Conservation (phyloP, 2,329 filamentous ascomycete genomes). For the Cladophialophora chaetospira region DNA sequence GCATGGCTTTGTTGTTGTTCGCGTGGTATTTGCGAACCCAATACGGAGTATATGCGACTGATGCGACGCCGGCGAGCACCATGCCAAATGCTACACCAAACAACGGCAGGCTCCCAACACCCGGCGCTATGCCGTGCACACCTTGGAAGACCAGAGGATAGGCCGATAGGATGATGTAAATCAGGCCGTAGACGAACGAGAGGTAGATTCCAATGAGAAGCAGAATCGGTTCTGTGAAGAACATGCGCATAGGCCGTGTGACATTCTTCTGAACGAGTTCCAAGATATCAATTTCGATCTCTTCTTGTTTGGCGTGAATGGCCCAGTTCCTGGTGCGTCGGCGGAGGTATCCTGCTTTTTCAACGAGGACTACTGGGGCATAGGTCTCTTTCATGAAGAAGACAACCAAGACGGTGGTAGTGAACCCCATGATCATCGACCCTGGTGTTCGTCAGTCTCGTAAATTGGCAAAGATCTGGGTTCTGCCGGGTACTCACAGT, state of each 20-base stretch:
- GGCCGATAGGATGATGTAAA: slow-evolving; percentile 51
- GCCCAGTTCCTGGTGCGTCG: slow-evolving; percentile 50
- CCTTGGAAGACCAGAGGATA: slow-evolving; percentile 53
- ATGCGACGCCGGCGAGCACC: slow-evolving; percentile 43
- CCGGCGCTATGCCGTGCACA: slow-evolving; percentile 49
- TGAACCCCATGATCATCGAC: slow-evolving; percentile 63
- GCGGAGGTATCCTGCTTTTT: slow-evolving; percentile 50
- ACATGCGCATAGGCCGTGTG: slow-evolving; percentile 50
- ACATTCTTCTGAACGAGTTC: slow-evolving; percentile 46
- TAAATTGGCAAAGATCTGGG: no score
- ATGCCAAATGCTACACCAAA: slow-evolving; percentile 50
- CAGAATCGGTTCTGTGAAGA: slow-evolving; percentile 55
- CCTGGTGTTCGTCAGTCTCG: no score
- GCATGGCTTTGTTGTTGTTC: slow-evolving; percentile 27
- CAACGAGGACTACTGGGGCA: slow-evolving; percentile 53
- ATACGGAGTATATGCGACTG: slow-evolving; percentile 43
- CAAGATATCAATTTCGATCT: slow-evolving; percentile 43
- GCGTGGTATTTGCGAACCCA: slow-evolving; percentile 18
- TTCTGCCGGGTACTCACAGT: no score
- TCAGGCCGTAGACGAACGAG: slow-evolving; percentile 53
- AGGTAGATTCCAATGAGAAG: slow-evolving; percentile 49
- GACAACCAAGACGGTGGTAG: slow-evolving; percentile 57
- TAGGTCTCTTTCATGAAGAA: slow-evolving; percentile 61
- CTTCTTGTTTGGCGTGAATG: slow-evolving; percentile 46
- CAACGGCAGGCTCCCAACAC: slow-evolving; percentile 52